Evolutionary conservation across 208 protist species (phyloP), one percentile per base, ranked within the genome.

Genomic region (Naegleria fowleri): DNA sequence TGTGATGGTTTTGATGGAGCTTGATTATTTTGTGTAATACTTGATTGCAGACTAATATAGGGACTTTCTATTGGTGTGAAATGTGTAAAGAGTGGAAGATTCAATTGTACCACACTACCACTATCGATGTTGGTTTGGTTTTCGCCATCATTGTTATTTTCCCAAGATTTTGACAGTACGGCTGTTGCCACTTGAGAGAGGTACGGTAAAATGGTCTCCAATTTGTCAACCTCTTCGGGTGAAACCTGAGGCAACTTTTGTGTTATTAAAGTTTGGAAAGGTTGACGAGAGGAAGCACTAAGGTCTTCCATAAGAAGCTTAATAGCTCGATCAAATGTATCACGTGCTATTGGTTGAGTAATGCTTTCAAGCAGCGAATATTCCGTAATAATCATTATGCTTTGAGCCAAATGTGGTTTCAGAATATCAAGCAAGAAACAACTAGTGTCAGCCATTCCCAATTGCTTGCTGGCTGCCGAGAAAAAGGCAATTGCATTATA

Each of bases 371-470:
- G 39, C 22, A 89, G 41, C 1, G 48, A 67, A 40, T 41, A n/a
- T 89, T 89, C 86, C 5, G 6, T 22, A 89, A 89, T 40, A 0
- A 67, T 5, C 5, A 52, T 41, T 25, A 89, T 89, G 5, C 36
- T 15, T 25, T 89, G 15, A 22, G n/a, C 36, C 25, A 89, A 89
- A 67, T 89, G 86, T 40, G 41, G 41, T 67, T 40, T 58, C 1
- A 89, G 15, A 33, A 89, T 67, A 39, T 89, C 33, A 5, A 67
- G 15, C 3, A 89, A 67, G 48, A 67, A 89, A 29, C 86, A 89
- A 67, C 48, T 41, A 38, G 48, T 89, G 59, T 89, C 86, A 40
- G 48, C 86, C 22, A 67, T 7, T 25, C 86, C 86, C 6, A 89
- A 41, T 75, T 59, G 43, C 41, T 89, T 89, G 7, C n/a, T 40